These are phyloP conservation scores for Trichoderma afroharzianum DNA, from an alignment of 2,329 filamentous ascomycete species.

Conservation along the genomic window DNA sequence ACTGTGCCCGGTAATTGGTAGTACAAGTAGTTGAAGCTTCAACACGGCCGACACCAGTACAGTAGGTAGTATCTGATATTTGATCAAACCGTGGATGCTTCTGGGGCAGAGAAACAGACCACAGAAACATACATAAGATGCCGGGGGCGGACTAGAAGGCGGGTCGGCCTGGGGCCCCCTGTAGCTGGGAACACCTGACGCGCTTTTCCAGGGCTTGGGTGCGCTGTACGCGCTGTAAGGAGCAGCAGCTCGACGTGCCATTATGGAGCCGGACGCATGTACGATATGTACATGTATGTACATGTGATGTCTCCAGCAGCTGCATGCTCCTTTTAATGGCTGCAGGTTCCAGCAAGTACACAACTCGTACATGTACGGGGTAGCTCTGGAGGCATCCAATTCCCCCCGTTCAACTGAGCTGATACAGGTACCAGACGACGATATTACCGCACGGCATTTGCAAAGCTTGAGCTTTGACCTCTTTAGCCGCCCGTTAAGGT, in stretches of 20 bases:
- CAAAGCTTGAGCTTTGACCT: background rate
- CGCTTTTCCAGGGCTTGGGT: constrained; percentile 11
- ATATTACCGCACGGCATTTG: background rate
- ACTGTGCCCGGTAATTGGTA: background rate
- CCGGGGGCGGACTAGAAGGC: background rate
- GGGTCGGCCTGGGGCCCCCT: background rate
- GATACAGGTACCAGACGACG: background rate
- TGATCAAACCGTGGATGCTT: background rate
- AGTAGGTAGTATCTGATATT: background rate
- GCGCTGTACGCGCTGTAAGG: constrained; percentile 8
- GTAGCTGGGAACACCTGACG: constrained; percentile 12
- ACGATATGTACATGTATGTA: background rate
- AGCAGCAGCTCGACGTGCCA: constrained; percentile 1
- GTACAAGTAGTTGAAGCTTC: background rate
- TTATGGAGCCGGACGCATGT: background rate
- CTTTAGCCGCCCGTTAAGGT: background rate
- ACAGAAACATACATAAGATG: background rate
- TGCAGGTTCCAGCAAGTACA: background rate
- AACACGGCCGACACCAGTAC: background rate
- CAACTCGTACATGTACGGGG: background rate
- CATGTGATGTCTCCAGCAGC: constrained; percentile 2
- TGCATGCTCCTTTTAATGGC: constrained; percentile 7
- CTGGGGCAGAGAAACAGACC: background rate
- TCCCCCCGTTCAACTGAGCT: background rate
- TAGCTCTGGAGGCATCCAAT: background rate